Evolutionary conservation across 1,139 yeast species (phyloP), one percentile per base, ranked within the genome.

Genomic region (Maudiozyma humilis): DNA sequence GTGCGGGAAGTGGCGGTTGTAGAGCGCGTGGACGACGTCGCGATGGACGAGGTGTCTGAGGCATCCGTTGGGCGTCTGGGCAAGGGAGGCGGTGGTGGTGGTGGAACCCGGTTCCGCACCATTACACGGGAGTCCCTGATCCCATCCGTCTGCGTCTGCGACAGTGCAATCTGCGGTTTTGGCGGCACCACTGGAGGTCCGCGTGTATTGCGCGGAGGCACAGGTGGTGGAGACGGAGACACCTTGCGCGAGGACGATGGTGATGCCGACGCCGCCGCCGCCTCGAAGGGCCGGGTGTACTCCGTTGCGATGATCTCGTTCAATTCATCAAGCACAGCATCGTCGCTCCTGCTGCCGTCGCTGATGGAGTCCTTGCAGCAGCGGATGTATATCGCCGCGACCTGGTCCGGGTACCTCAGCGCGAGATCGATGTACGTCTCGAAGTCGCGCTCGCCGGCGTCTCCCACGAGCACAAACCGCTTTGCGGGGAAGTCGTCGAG

Each of bases 381-480:
- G 43, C 98, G 70, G 37, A 93, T 84, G 60, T 79, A 88, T 5
- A 93, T 86, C 0, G 84, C 93, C 27, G 74, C 52, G 0, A 91
- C 70, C 51, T 77, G 82, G 5, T 69, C 66, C 0, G 95, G 94
- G 54, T 68, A 78, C 27, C 62, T 54, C 32, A 67, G 63, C 0
- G 95, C 87, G 32, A 87, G 66, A 33, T 82, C 83, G 4, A 78
- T 73, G 59, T 91, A 93, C 0, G 97, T 95, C 58, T 93, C 98
- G 39, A 91, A 69, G 65, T 93, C 99, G 50, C 82, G 81, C 60
- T 93, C 98, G 1, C 98, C 97, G 1, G 96, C 82, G 62, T 93
- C 99, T 17, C 99, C 99, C 20, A 91, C 73, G 45, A 95, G 70
- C 17, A 91, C 71, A 59, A 91, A 91, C 55, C 75, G 78, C 51